These are phyloP conservation scores for Trypethelium eluteriae DNA, from an alignment of 495 filamentous ascomycete species.

Conservation along the genomic window DNA sequence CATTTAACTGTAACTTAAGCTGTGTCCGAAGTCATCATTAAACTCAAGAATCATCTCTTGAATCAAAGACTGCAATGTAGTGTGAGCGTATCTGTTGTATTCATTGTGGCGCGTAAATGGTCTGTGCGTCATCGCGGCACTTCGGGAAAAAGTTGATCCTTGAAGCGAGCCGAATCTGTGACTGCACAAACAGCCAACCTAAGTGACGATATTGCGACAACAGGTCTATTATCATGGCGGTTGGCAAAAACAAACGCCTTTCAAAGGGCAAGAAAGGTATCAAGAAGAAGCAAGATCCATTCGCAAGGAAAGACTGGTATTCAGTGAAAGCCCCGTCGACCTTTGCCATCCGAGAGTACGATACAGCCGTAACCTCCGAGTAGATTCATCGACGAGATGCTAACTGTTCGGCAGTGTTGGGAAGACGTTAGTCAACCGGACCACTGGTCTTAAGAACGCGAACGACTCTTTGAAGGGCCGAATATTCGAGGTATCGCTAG, in stretches of 20 bases:
- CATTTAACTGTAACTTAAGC: no score
- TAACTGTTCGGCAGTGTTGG: constrained; percentile 62
- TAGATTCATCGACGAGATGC: constrained; percentile 12
- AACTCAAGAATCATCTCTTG: no score
- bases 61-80: no score
- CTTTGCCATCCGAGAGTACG: constrained; percentile 95
- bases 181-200: constrained; percentile 2
- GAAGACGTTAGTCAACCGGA: constrained; percentile 98
- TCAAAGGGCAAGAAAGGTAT: constrained; percentile 99
- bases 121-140: constrained; percentile 3
- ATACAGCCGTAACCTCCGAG: constrained; percentile 16
- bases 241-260: constrained; percentile 95
- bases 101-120: background rate
- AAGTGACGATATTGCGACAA: constrained; percentile 2
- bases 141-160: constrained; percentile 6
- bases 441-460: constrained; percentile 98
- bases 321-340: constrained; percentile 95
- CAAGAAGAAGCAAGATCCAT: constrained; percentile 99
- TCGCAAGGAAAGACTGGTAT: constrained; percentile 98
- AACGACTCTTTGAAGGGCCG: constrained; percentile 98
- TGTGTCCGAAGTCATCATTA: no score
- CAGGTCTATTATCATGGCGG: constrained; percentile 45
- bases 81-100: background rate
- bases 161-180: constrained; percentile 9
- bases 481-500: constrained; percentile 97